Evolutionary conservation across 345 rosid species (phyloP).

Genomic region (Eucalyptus curtisii): DNA sequence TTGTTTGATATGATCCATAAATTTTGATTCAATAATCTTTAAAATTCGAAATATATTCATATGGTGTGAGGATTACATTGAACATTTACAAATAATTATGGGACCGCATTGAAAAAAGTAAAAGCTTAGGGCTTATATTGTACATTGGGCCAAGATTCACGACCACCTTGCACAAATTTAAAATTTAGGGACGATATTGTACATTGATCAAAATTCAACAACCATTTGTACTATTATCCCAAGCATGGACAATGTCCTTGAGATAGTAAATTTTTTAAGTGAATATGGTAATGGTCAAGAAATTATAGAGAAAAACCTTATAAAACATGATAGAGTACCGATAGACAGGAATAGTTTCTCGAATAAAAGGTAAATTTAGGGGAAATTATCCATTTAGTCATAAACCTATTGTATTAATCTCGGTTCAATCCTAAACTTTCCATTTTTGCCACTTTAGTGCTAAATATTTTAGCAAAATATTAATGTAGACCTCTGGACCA

Average conservation of each 20-base stretch:
- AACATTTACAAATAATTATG: background rate
- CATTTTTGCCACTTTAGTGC: background rate
- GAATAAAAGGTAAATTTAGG: background rate
- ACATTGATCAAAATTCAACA: background rate
- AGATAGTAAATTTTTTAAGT: background rate
- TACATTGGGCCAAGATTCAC: background rate
- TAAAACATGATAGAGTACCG: background rate
- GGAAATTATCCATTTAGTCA: background rate
- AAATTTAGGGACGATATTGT: background rate
- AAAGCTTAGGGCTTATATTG: background rate
- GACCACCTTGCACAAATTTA: background rate
- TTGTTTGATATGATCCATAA: rapidly evolving
- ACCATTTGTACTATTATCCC: background rate
- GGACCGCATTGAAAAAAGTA: rapidly evolving
- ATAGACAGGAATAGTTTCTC: background rate
- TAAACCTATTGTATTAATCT: background rate
- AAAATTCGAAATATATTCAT: background rate
- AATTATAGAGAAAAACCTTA: background rate
- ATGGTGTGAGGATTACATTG: background rate
- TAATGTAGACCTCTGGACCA: rapidly evolving
- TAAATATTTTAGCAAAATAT: background rate
- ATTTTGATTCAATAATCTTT: background rate
- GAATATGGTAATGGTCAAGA: background rate
- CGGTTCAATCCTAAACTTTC: background rate
- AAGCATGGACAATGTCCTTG: background rate